Evolutionary conservation across 139 green algal species (phyloP).

Genomic region (Gonium pectorale): DNA sequence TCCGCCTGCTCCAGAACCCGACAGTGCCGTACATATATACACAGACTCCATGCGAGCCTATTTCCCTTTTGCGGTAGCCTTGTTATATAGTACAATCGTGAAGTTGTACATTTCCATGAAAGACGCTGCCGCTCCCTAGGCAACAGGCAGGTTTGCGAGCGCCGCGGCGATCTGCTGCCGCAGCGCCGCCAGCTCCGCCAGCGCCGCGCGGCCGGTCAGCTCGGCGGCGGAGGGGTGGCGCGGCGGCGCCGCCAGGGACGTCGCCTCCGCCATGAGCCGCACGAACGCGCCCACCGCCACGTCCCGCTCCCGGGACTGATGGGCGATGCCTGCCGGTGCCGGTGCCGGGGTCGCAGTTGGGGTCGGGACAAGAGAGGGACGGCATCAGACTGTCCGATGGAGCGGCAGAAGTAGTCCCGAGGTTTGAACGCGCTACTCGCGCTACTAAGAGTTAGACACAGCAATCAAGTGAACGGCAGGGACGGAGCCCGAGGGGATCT

Average conservation of each 20-base stretch:
- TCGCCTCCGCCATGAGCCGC: conserved; percentile 24
- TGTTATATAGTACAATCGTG: no score
- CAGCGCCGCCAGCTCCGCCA: conserved; percentile 23
- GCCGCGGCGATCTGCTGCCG: background rate
- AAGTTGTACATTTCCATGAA: no score
- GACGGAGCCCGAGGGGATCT: no score
- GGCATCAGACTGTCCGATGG: background rate
- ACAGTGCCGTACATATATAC: no score
- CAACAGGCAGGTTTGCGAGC: no score
- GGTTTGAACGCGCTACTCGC: background rate
- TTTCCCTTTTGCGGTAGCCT: no score
- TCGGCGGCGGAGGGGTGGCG: conserved; percentile 5
- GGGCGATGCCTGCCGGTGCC: background rate
- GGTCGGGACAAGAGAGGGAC: background rate
- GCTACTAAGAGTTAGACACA: no score
- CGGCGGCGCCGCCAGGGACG: conserved; percentile 6
- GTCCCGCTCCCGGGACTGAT: conserved; percentile 6
- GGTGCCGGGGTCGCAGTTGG: no score
- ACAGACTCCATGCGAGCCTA: no score
- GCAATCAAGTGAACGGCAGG: no score
- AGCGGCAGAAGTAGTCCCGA: background rate
- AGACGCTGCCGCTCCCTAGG: no score
- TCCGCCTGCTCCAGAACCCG: no score
- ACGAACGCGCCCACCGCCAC: conserved; percentile 42
- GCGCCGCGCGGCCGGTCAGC: background rate